These are phyloP conservation scores for Paramecium caudatum DNA, from an alignment of 73 alveolate genomes.

Conservation along the genomic window DNA sequence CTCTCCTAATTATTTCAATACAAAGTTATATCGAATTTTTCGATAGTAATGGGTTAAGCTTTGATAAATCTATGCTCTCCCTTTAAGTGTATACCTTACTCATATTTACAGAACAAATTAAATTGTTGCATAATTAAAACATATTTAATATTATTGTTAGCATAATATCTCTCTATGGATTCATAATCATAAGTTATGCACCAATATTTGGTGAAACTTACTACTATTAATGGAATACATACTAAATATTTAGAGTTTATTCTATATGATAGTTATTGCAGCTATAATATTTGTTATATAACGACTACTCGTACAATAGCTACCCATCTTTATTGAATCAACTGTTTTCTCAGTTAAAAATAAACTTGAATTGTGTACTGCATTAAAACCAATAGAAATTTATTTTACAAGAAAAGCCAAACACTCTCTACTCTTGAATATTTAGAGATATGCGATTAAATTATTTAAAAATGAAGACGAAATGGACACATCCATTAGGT, in stretches of 20 bases:
- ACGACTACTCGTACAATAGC: neutral
- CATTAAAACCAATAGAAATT: neutral
- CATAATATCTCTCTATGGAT: neutral
- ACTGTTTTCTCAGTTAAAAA: neutral
- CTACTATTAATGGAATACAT: neutral
- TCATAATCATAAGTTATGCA: neutral
- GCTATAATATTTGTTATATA: neutral
- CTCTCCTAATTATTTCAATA: neutral
- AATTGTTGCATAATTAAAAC: neutral
- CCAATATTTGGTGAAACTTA: neutral
- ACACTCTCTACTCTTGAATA: neutral
- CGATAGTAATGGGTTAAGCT: neutral
- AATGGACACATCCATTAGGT: slow-evolving; percentile 15
- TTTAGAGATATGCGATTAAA: neutral
- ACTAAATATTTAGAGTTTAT: neutral
- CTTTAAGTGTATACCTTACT: neutral
- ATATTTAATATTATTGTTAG: neutral
- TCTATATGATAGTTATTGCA: neutral
- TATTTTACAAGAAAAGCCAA: neutral
- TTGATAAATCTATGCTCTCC: neutral
- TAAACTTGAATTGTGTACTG: neutral
- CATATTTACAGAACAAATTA: neutral
- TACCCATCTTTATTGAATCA: neutral
- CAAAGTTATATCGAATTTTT: slow-evolving; percentile 10
- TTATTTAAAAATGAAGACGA: slow-evolving; percentile 58